Evolutionary conservation across 805 yeast genomes (phyloP), one percentile per base, ranked within the genome.

Genomic region (Barnettozyma wickerhamii): DNA sequence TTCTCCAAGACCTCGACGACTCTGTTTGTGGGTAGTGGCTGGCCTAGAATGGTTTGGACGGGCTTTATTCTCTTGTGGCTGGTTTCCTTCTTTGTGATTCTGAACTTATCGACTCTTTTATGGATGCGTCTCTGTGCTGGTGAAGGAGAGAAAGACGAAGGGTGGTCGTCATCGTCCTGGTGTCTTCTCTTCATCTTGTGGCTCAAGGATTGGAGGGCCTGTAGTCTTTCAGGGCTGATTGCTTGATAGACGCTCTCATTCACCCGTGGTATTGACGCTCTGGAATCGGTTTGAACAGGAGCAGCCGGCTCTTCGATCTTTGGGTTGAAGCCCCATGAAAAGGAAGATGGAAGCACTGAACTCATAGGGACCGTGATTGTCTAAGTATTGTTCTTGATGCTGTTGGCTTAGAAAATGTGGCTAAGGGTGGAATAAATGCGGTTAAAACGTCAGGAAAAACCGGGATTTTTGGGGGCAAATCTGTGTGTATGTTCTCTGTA

Each of bases 1-100:
- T 74, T 73, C 58, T 81, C 84, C 43, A 87, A 64, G 7, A 83
- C 76, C 58, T 87, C 93, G 17, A 87, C 68, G 20, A 84, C 61
- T 44, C 95, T 69, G 35, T 66, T 59, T 15, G 84, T 56, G 4
- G 93, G 84, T 38, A 86, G 69, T 10, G 69, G 70, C 46, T 77
- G 79, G 5, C 89, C 87, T 26, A 60, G 47, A 17, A 79, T 71
- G 20, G 43, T 47, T 26, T 35, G 47, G 9, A 47, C 40, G 1
- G 38, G 33, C 35, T 63, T 62, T 2, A 35, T 19, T 17, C 38
- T 47, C 18, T 49, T 38, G 70, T 74, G 42, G 15, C 43, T 27
- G 7, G 37, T 7, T 14, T 43, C 46, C 20, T 45, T 39, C 31
- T 41, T 48, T 4, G 34, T n/a, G 1, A 44, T 33, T 26, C 46